Evolutionary conservation across 306 rosid species (phyloP).

Genomic region (Vigna angularis): DNA sequence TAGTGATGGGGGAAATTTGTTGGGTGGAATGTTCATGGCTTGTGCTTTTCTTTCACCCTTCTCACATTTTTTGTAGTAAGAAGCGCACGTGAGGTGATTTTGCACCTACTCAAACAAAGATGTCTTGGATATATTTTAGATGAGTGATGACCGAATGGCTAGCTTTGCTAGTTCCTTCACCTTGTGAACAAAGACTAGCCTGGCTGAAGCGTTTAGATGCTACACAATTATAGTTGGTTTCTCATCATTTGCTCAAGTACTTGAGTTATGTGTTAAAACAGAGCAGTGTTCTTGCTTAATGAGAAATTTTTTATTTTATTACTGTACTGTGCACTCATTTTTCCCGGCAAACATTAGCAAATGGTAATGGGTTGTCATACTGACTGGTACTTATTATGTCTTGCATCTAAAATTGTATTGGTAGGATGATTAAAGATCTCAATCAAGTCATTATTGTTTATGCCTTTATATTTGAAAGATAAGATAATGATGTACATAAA

Average conservation of each 20-base stretch:
- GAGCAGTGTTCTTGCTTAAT: conserved; percentile 22
- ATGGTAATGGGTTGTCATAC: conserved; percentile 18
- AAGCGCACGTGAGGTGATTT: conserved; percentile 12
- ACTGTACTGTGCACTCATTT: not conserved
- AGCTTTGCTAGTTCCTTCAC: conserved; percentile 15
- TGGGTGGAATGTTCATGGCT: conserved; percentile 6
- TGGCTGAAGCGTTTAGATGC: conserved; percentile 25
- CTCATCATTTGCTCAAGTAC: conserved; percentile 17
- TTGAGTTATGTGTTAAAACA: conserved; percentile 10
- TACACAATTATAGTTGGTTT: conserved; percentile 7
- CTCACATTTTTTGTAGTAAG: conserved; percentile 13
- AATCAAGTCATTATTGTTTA: not conserved
- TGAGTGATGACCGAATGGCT: conserved; percentile 8
- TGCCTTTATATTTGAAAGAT: conserved; percentile 35
- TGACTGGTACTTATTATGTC: conserved; percentile 9
- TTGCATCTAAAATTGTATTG: conserved; percentile 10
- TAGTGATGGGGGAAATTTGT: not conserved
- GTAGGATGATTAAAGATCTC: conserved; percentile 21
- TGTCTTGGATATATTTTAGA: conserved; percentile 15
- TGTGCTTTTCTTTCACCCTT: not conserved
- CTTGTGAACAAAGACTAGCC: conserved; percentile 6
- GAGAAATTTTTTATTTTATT: conserved; percentile 7
- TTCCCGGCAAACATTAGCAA: not conserved
- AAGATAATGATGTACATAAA: conserved; percentile 9
- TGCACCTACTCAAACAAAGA: conserved; percentile 15